Percentiles rank a stretch among this genome's conserved stretches.
phyloP scores from a whole-genome alignment of 345 rosid species.

The Populus deltoides region DNA sequence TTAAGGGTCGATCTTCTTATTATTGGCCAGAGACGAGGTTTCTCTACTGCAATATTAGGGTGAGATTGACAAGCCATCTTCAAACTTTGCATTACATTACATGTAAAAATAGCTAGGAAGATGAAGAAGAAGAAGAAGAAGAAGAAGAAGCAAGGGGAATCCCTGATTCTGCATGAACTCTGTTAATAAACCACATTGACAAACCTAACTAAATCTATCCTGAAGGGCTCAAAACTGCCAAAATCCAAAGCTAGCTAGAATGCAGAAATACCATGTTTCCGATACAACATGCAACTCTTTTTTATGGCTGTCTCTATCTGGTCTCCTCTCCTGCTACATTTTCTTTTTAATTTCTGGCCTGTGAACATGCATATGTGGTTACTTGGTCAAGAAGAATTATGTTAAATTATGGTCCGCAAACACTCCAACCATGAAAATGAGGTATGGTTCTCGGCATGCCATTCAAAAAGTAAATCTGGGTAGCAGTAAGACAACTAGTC shows the following conservation, averaged over 20 bases:
- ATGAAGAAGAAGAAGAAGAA: background rate
- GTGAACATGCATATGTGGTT: no score
- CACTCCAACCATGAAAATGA: no score
- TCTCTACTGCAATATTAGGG: constrained; percentile 70
- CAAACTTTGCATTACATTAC: background rate
- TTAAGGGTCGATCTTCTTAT: constrained; percentile 59
- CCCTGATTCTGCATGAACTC: background rate
- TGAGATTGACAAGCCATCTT: constrained; percentile 23
- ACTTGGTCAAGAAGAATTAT: no score
- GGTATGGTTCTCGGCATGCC: no score
- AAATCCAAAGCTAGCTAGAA: background rate
- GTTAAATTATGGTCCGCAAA: no score
- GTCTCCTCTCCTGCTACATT: no score
- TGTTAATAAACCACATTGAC: background rate
- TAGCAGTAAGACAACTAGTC: background rate
- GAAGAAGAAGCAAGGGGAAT: background rate
- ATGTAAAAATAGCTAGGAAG: background rate
- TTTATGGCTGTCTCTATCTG: no score
- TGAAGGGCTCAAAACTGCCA: background rate
- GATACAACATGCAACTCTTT: no score
- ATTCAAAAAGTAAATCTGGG: no score
- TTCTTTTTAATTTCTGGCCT: no score
- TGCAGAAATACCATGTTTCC: background rate
- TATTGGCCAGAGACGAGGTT: constrained; percentile 66
- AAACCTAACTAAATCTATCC: background rate